A percentile compares a stretch with the other conserved stretches of the same genome.
Evolutionary conservation across 768 basidiomycete genomes (phyloP).

Genomic region (Heimioporus sp.): DNA sequence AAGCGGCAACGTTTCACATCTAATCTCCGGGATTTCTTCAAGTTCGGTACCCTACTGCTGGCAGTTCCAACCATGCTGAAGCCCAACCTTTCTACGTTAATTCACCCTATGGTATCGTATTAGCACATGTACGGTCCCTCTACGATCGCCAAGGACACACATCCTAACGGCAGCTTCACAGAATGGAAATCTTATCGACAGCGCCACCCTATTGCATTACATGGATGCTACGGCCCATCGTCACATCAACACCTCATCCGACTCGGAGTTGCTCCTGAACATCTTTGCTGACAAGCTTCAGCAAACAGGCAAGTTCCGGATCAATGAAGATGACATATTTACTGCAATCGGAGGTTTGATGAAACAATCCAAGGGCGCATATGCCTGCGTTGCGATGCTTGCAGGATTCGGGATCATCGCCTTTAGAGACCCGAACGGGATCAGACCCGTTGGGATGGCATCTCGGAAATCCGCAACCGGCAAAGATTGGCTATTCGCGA

Average conservation of each 20-base stretch:
- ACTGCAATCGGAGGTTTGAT: constrained; percentile 89
- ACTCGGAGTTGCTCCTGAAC: constrained; percentile 96
- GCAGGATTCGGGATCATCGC: constrained; percentile 98
- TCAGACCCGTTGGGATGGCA: constrained; percentile 89
- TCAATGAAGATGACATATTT: constrained; percentile 99
- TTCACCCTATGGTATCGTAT: constrained; percentile 98
- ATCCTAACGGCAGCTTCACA: constrained; percentile 32
- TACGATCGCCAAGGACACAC: neutral
- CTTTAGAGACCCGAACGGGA: constrained; percentile 97
- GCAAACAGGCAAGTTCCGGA: constrained; percentile 97
- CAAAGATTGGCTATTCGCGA: constrained; percentile 86
- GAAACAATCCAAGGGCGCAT: constrained; percentile 86
- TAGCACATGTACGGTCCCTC: constrained; percentile 78
- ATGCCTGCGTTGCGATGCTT: constrained; percentile 98
- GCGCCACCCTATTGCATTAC: constrained; percentile 77
- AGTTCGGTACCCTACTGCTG: constrained; percentile 99
- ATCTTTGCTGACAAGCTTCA: constrained; percentile 98
- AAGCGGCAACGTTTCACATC: neutral
- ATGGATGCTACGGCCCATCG: constrained; percentile 96
- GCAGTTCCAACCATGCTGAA: constrained; percentile 94
- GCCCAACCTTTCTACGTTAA: constrained; percentile 99
- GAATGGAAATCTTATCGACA: constrained; percentile 99
- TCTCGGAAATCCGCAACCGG: constrained; percentile 57
- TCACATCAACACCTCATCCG: constrained; percentile 98
- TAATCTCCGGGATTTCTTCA: constrained; percentile 10